Evolutionary conservation across 2,329 filamentous ascomycete species (phyloP).

Genomic region (Seiridium unicorne): DNA sequence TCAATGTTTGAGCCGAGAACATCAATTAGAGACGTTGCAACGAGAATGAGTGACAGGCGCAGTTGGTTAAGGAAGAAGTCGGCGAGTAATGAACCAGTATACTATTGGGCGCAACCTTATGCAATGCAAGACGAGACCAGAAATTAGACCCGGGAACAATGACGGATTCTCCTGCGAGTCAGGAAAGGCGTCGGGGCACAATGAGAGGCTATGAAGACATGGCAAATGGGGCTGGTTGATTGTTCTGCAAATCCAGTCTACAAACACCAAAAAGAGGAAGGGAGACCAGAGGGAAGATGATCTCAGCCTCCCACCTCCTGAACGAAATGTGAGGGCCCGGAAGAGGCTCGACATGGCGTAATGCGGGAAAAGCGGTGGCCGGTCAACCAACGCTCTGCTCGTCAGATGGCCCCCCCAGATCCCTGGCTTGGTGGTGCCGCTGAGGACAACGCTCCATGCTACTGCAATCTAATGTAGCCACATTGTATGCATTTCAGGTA

Average conservation of each 20-base stretch:
- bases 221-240: not conserved
- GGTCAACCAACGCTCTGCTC: conserved; percentile 11
- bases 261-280: not conserved
- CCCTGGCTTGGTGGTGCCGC: not conserved
- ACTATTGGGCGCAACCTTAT: not conserved
- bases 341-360: not conserved
- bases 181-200: too few species aligned
- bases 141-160: not conserved
- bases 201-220: too few species aligned
- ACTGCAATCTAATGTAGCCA: not conserved
- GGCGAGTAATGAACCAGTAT: not conserved
- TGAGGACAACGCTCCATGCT: too few species aligned
- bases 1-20: not conserved
- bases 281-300: not conserved
- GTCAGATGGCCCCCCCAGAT: conserved; percentile 1
- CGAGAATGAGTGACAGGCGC: not conserved
- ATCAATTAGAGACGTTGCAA: not conserved
- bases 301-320: conserved; percentile 1
- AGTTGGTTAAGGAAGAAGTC: not conserved
- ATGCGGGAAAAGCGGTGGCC: conserved; percentile 10
- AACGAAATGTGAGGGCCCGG: not conserved
- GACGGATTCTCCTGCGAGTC: too few species aligned
- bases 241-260: not conserved
- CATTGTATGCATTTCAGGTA: not conserved
- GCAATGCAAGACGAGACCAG: not conserved